Conservation (phyloP, 352 stramenopile species). For the Phytophthora constricta region DNA sequence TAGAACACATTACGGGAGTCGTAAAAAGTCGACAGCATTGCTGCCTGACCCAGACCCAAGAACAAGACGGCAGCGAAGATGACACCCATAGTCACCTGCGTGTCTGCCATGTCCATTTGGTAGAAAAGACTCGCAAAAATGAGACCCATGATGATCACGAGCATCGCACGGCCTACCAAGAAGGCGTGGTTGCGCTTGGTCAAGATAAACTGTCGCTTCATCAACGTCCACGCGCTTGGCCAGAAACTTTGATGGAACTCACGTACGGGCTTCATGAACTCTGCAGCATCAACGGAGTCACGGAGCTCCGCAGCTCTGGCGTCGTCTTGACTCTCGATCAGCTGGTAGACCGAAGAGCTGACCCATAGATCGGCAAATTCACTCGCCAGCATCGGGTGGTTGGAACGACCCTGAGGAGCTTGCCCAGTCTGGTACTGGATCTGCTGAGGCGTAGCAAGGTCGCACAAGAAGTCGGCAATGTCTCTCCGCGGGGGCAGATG, state of each 20-base stretch:
- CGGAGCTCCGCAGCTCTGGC: constrained; percentile 7
- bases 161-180: constrained; percentile 49
- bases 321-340: constrained; percentile 21
- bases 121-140: constrained; percentile 64
- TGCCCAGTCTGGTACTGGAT: constrained; percentile 36
- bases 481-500: constrained; percentile 68
- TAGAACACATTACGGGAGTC: constrained; percentile 71
- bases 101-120: constrained; percentile 52
- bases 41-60: constrained; percentile 75
- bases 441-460: constrained; percentile 54
- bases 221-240: constrained; percentile 48
- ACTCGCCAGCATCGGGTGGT: constrained; percentile 33
- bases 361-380: constrained; percentile 59
- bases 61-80: constrained; percentile 89
- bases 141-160: constrained; percentile 61
- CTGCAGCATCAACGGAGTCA: constrained; percentile 51
- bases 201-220: constrained; percentile 78
- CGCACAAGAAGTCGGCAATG: constrained; percentile 92
- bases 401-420: constrained; percentile 6
- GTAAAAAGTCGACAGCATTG: constrained; percentile 84
- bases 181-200: constrained; percentile 66
- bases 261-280: constrained; percentile 47
- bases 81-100: constrained; percentile 76
- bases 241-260: constrained; percentile 56
- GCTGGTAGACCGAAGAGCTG: constrained; percentile 45